Evolutionary conservation across 305 asterid genomes (phyloP), one percentile per base, ranked within the genome.

Genomic region (Ajuga reptans): DNA sequence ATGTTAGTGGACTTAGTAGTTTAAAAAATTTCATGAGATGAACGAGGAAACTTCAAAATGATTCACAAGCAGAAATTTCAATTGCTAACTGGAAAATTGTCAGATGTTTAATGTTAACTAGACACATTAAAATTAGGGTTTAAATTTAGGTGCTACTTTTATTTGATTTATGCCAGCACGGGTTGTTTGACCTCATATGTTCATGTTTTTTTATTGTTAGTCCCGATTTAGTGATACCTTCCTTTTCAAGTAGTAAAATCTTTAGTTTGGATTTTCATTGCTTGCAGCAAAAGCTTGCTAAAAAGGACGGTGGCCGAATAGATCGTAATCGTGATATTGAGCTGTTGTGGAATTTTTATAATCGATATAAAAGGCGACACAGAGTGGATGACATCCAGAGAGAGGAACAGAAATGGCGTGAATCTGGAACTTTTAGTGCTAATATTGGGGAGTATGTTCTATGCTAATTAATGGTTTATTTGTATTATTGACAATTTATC

Each of bases 261-360:
- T 47, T 69, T n/a, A 63, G 36, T 73, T 64, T 47, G 46, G 39
- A 12, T 6, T 41, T 73, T 68, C 46, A 42, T 50, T 61, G 66
- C 46, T 60, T 73, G 86, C 96, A 92, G 99, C 96, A 89, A 93
- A 93, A 90, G 75, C 89, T 90, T 67, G 97, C 96, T 71, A 84
- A 85, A 80, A 90, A 83, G 79, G 97, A 82, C 49, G 99, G 96
- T 60, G 84, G 83, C 9, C 81, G 67, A 69, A 84, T 90, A 69
- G 97, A 93, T 71, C 96, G 97, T 45, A 77, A 81, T 80, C 94
- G 79, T 74, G 99, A 93, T 78, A 84, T 90, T 64, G 92, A 93
- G 81, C 80, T 82, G 39, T 75, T 93, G 72, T 93, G 99, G 97
- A 88, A 93, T 31, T 93, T 90, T 78, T 93, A 93, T 77, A 84